Evolutionary conservation across 1,139 yeast genomes (phyloP), one percentile per base, ranked within the genome.

Genomic region (Hansenula sp.): DNA sequence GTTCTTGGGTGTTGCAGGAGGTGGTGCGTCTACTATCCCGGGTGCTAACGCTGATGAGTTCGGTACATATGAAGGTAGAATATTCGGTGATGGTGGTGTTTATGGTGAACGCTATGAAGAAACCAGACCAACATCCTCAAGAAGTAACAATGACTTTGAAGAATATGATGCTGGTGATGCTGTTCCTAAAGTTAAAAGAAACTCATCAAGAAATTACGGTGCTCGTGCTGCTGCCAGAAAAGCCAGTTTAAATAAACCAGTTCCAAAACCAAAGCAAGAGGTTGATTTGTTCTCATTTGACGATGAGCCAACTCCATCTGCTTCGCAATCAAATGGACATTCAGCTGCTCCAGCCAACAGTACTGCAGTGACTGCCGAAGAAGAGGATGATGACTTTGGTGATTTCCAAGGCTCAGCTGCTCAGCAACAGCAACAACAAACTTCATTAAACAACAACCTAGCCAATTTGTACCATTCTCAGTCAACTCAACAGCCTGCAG

Each of bases 321-420:
- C 50, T 37, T 39, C 41, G 35, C 48, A 41, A 43, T 30, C 50
- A 41, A 44, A 36, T 42, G 53, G 37, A 9, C 25, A 21, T 21
- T 9, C 25, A 21, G 5, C 25, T 21, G 5, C 25, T 47, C 56
- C 30, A 9, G n/a, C 39, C 7, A 40, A 39, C 19, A 40, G 41
- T 8, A 29, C 33, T 16, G 38, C 57, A 21, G 47, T 63, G 12
- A 50, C 67, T 11, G 49, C 58, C 10, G 65, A 57, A 3, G 81
- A 71, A 18, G 86, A 81, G 36, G 89, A 82, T 38, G 95, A 85
- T 52, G 97, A 90, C 55, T 91, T 91, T 65, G 96, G 88, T 53
- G 98, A 93, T 55, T 91, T 91, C 75, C 97, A 91, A 65, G 81
- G 87, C 43, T 96, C 96, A 5, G 77, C 76, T 46, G 58, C 38